phyloP scores from a whole-genome alignment of 371 early-diverging fungal species.

The Mortierella sp. region DNA sequence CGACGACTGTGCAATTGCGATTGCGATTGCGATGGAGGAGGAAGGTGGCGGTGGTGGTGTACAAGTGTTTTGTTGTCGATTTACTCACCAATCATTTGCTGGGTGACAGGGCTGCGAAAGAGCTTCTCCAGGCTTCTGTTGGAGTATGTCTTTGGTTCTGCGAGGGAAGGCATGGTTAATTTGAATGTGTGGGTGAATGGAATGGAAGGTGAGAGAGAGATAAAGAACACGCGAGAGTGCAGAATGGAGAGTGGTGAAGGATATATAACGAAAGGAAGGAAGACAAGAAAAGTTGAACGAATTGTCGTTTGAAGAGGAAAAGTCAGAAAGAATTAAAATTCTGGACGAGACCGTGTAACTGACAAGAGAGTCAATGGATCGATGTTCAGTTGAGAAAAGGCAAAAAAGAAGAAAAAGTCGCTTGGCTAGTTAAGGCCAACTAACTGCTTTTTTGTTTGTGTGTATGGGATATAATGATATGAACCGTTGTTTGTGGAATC shows the following conservation, averaged over 20 bases:
- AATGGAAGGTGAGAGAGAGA: background rate
- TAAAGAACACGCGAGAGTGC: no score
- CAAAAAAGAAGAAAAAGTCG: background rate
- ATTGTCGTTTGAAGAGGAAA: slow-evolving; percentile 9
- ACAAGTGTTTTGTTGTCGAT: background rate
- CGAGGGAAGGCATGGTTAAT: slow-evolving; percentile 46
- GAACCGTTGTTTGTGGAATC: slow-evolving; percentile 49
- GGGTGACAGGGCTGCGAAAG: slow-evolving; percentile 56
- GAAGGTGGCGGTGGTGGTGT: background rate
- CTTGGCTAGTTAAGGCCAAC: no score
- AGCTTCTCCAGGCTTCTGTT: slow-evolving; percentile 51
- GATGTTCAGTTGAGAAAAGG: slow-evolving; percentile 1
- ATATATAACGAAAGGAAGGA: background rate
- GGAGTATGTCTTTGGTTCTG: slow-evolving; percentile 54
- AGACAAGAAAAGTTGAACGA: slow-evolving; percentile 11
- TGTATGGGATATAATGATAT: slow-evolving; percentile 51
- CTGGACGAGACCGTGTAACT: slow-evolving; percentile 45
- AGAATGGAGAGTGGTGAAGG: background rate
- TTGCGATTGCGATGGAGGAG: background rate
- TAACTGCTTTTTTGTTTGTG: no score
- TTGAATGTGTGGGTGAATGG: background rate
- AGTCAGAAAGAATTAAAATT: slow-evolving; percentile 56
- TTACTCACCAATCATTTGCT: slow-evolving; percentile 57
- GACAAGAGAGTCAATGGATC: background rate
- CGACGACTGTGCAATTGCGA: background rate